A percentile compares a stretch with the other conserved stretches of the same genome.
Evolutionary conservation across 495 filamentous ascomycete species (phyloP).

Genomic region (Trichoderma orchidacearum): DNA sequence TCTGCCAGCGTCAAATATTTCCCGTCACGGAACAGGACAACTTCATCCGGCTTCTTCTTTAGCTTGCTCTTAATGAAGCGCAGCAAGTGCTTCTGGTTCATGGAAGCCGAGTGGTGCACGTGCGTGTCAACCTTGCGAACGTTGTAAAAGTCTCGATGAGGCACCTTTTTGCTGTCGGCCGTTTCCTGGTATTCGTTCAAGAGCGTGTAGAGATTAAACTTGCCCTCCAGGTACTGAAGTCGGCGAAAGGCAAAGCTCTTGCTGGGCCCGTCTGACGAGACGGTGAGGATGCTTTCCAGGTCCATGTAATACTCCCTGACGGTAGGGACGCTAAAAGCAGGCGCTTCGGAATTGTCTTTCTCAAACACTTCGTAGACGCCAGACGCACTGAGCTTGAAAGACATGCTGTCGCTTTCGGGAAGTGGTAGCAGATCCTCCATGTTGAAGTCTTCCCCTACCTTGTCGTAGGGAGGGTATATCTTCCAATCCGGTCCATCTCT

Average conservation of each 20-base stretch:
- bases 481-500: slow-evolving; percentile 73
- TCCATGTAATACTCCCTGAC: slow-evolving; percentile 92
- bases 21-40: slow-evolving; percentile 84
- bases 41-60: slow-evolving; percentile 91
- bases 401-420: slow-evolving; percentile 53
- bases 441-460: slow-evolving; percentile 69
- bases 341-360: slow-evolving; percentile 42
- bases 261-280: slow-evolving; percentile 86
- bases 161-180: slow-evolving; percentile 92
- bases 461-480: slow-evolving; percentile 80
- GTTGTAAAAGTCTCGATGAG: slow-evolving; percentile 97
- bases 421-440: slow-evolving; percentile 62
- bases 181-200: slow-evolving; percentile 96
- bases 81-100: slow-evolving; percentile 98
- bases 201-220: slow-evolving; percentile 85
- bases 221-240: slow-evolving; percentile 88
- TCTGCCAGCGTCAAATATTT: slow-evolving; percentile 83
- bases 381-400: slow-evolving; percentile 62
- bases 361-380: slow-evolving; percentile 90
- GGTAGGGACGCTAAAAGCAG: slow-evolving; percentile 66
- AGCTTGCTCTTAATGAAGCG: slow-evolving; percentile 99
- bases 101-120: slow-evolving; percentile 97
- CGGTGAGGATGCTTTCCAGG: slow-evolving; percentile 67
- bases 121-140: slow-evolving; percentile 98
- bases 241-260: slow-evolving; percentile 95